A percentile compares a stretch with the other conserved stretches of the same genome.
Evolutionary conservation across 2,329 filamentous ascomycete genomes (phyloP).

Genomic region (Neurospora sp.): DNA sequence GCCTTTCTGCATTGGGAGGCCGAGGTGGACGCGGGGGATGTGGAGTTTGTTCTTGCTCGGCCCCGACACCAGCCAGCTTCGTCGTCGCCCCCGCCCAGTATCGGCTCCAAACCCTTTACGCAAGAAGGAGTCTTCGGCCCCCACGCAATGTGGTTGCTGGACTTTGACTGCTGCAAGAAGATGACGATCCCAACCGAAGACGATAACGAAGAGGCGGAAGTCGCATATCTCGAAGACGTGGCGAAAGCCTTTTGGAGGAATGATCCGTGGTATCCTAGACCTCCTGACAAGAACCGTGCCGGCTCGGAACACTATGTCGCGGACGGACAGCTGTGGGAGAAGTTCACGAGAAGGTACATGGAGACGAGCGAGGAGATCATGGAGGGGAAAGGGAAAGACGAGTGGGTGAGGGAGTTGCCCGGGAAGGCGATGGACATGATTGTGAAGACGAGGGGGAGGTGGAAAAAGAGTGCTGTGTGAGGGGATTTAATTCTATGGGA

Average conservation of each 20-base stretch:
- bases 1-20: slow-evolving; percentile 40
- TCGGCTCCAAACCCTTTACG: slow-evolving; percentile 6
- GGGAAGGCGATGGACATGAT: not conserved
- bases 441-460: not conserved
- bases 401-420: not conserved
- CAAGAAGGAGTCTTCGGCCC: slow-evolving; percentile 22
- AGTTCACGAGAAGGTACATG: not conserved
- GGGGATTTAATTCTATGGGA: too few relatives aligned
- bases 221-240: slow-evolving; percentile 25
- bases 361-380: not conserved
- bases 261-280: slow-evolving; percentile 41
- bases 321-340: not conserved
- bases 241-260: slow-evolving; percentile 36
- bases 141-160: slow-evolving; percentile 34
- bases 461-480: not conserved
- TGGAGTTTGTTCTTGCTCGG: slow-evolving; percentile 43
- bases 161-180: slow-evolving; percentile 32
- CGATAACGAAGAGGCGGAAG: not conserved
- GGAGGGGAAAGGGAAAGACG: not conserved
- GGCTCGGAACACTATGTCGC: not conserved
- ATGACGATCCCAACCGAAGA: slow-evolving; percentile 29
- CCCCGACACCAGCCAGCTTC: slow-evolving; percentile 4
- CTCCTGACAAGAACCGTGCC: slow-evolving; percentile 9
- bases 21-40: slow-evolving; percentile 38
- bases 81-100: not conserved